Evolutionary conservation across 2,329 filamentous ascomycete genomes (phyloP), one percentile per base, ranked within the genome.

Genomic region (Monosporascus sp.): DNA sequence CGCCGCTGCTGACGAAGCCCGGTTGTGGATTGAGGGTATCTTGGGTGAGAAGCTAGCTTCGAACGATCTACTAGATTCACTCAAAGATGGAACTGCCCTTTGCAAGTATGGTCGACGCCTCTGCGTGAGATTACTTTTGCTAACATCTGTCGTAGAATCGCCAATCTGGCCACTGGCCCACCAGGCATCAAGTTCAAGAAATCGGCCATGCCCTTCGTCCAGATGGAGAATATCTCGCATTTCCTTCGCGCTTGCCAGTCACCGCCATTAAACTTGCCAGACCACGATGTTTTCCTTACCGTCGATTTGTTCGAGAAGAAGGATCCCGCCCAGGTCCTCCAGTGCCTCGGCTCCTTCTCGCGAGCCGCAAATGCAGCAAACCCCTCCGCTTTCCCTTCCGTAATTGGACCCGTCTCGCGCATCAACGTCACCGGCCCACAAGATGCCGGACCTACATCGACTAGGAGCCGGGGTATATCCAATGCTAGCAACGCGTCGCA

Each of bases 211-310:
- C 94, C 94, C 0, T 99, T 99, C 68, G 93, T 97, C 41, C 94
- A 99, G 72, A 97, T 97, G 92, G 94, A 99, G 71, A 99, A 99
- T 69, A 97, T 99, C 66, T 95, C 92, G 5, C 90, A 96, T 67
- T 99, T 97, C 73, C 83, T 99, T 51, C 85, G 83, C 65, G 91
- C 90, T 55, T 96, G 92, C 75, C 89, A 96, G 71, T 77, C 82
- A 49, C 83, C 89, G 25, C 94, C 94, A 0, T 77, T 99, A 50
- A 92, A 86, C 70, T 84, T 99, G 55, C 91, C 90, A 53, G 86
- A 92, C 46, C 94, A 99, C 75, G 94, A 99, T 72, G 85, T 92
- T 60, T 99, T 99, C 73, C 84, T 97, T 56, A 99, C 94, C 5
- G 93, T 99, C 68, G 94, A 99, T 72, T 79, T 99, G 47, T 99